These are phyloP conservation scores for Epicoccum sorghinum DNA, from an alignment of 2,329 filamentous ascomycete genomes.

Conservation along the genomic window DNA sequence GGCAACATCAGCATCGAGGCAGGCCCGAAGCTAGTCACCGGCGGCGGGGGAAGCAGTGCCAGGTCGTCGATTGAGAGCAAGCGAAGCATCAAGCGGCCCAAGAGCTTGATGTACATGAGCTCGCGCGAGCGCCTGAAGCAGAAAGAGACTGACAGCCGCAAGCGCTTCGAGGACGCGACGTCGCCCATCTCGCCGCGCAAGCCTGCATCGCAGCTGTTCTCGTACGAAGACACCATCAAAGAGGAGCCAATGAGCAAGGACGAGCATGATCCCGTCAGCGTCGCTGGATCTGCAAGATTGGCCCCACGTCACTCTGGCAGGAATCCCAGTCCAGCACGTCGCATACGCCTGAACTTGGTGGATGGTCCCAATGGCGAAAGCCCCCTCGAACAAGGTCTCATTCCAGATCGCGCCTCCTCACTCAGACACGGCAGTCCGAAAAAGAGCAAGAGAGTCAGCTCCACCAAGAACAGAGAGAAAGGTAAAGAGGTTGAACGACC, in stretches of 20 bases:
- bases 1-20: slow-evolving; percentile 51
- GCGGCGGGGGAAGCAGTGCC: slow-evolving; percentile 26
- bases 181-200: slow-evolving; percentile 34
- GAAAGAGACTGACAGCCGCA: slow-evolving; percentile 64
- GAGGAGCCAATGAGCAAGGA: slow-evolving; percentile 38
- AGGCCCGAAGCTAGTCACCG: slow-evolving; percentile 27
- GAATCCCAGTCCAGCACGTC: slow-evolving; percentile 38
- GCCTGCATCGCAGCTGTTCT: slow-evolving; percentile 30
- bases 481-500: slow-evolving; percentile 7
- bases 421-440: slow-evolving; percentile 43
- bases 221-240: slow-evolving; percentile 46
- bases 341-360: slow-evolving; percentile 30
- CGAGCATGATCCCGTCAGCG: slow-evolving; percentile 19
- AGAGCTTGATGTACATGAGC: slow-evolving; percentile 74
- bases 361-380: slow-evolving; percentile 32
- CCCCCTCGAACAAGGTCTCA: slow-evolving; percentile 37
- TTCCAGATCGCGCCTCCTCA: slow-evolving; percentile 44
- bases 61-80: slow-evolving; percentile 45
- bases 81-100: slow-evolving; percentile 49
- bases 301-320: slow-evolving; percentile 38
- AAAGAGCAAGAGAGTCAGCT: slow-evolving; percentile 35
- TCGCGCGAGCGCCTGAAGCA: slow-evolving; percentile 71
- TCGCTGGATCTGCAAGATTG: slow-evolving; percentile 35
- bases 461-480: slow-evolving; percentile 30
- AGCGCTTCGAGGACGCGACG: slow-evolving; percentile 54